Evolutionary conservation across 1,284 basidiomycete genomes (phyloP).

Genomic region (Sphagnurus paluster): DNA sequence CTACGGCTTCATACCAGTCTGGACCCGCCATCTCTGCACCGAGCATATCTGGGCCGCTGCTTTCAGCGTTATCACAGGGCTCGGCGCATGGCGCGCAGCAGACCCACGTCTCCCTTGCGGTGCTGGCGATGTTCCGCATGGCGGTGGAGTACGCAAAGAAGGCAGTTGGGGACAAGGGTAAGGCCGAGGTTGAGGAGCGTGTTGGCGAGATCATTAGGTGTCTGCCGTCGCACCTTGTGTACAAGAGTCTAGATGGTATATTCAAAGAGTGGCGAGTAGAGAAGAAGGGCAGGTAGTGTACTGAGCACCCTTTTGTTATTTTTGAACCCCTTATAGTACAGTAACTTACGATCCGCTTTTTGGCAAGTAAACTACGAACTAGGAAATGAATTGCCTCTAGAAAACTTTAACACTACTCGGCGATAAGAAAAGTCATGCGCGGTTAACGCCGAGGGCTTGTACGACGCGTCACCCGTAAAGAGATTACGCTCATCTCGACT

Average conservation of each 20-base stretch:
- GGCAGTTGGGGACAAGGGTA: conserved; percentile 66
- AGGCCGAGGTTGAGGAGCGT: conserved; percentile 71
- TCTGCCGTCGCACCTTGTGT: conserved; percentile 81
- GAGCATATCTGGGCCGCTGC: conserved; percentile 61
- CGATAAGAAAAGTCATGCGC: conserved; percentile 17
- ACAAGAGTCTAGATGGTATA: conserved; percentile 88
- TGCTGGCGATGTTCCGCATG: conserved; percentile 87
- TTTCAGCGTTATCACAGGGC: conserved; percentile 68
- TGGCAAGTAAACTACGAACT: background rate
- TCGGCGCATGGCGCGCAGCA: conserved; percentile 85
- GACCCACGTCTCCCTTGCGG: conserved; percentile 90
- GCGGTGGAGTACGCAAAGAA: conserved; percentile 78
- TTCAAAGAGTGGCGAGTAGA: conserved; percentile 89
- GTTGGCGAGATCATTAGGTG: conserved; percentile 88
- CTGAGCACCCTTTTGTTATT: background rate
- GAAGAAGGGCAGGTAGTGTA: conserved; percentile 60
- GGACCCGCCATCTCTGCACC: conserved; percentile 58
- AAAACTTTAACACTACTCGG: background rate
- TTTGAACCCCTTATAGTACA: background rate
- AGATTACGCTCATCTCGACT: conserved; percentile 1
- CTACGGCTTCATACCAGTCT: conserved; percentile 66
- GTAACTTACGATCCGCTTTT: no score
- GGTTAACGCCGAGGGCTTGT: conserved; percentile 17
- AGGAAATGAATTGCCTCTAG: background rate
- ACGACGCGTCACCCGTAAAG: conserved; percentile 39